A percentile compares a stretch with the other conserved stretches of the same genome.
These are phyloP conservation scores for Discostella pseudostelligera DNA, from an alignment of 108 stramenopile species.

Conservation along the genomic window DNA sequence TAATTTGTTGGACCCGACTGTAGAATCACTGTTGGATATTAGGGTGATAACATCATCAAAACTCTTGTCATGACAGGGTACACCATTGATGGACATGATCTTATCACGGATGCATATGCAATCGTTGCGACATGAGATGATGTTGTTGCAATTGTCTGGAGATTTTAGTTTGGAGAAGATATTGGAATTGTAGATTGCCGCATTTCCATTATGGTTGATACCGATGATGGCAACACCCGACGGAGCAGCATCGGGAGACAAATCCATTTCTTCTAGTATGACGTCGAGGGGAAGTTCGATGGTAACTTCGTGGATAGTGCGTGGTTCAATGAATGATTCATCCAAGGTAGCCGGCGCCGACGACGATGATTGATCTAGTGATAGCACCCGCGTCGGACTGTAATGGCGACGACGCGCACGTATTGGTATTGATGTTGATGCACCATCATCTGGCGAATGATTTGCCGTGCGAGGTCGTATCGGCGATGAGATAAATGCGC, in stretches of 20 bases:
- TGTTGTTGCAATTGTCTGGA: constrained; percentile 1
- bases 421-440: too few species aligned
- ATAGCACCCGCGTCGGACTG: too few species aligned
- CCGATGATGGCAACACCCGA: constrained; percentile 27
- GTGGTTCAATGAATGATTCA: constrained; percentile 10
- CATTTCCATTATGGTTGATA: constrained; percentile 21
- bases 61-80: constrained; percentile 30
- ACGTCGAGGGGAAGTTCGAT: constrained; percentile 22
- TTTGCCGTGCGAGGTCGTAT: too few species aligned
- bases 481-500: too few species aligned
- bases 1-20: too few species aligned
- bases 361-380: too few species aligned
- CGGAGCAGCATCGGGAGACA: constrained; percentile 4
- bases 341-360: too few species aligned
- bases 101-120: constrained; percentile 40
- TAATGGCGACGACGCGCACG: too few species aligned
- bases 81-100: constrained; percentile 29
- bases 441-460: too few species aligned
- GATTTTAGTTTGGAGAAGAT: constrained; percentile 20
- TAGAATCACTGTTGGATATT: too few species aligned
- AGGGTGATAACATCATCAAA: constrained; percentile 27
- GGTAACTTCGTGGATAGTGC: constrained; percentile 10
- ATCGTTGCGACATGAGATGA: constrained; percentile 5
- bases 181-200: constrained; percentile 19
- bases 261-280: constrained; percentile 27